Evolutionary conservation across 2,329 filamentous ascomycete species (phyloP).

Genomic region (Basipetospora chlamydospora): DNA sequence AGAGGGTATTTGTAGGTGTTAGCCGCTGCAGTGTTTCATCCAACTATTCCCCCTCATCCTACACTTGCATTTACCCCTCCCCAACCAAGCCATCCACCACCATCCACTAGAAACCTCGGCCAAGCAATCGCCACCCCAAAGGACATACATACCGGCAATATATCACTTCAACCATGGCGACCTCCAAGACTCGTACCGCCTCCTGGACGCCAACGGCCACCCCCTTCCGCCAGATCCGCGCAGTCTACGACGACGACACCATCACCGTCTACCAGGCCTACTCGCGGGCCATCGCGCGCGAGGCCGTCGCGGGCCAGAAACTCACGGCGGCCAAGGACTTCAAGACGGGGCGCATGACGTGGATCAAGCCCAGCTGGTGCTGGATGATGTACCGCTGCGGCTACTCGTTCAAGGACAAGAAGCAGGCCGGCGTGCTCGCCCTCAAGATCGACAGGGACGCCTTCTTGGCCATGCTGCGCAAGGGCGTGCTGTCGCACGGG

Average conservation of each 20-base stretch:
- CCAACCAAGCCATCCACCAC: no score
- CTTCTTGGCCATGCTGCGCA: conserved; percentile 31
- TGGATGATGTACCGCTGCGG: conserved; percentile 52
- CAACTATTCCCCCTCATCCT: no score
- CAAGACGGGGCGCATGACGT: conserved; percentile 42
- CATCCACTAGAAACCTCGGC: no score
- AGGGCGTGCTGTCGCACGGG: conserved; percentile 17
- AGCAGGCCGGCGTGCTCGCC: conserved; percentile 42
- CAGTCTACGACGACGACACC: conserved; percentile 29
- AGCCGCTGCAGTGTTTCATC: no score
- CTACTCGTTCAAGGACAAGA: conserved; percentile 40
- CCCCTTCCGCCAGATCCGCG: conserved; percentile 32
- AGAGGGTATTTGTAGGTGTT: no score
- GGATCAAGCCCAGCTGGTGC: conserved; percentile 48
- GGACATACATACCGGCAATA: no score
- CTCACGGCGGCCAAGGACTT: conserved; percentile 39
- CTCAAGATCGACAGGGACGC: conserved; percentile 35
- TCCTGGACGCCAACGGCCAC: background rate
- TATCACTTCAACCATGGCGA: background rate
- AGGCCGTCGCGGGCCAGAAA: conserved; percentile 34
- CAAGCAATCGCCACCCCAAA: no score
- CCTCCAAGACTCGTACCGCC: background rate
- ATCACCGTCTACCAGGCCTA: conserved; percentile 52
- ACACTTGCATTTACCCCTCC: no score
- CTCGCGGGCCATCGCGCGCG: conserved; percentile 32